These are phyloP conservation scores for Cucurbita pepo DNA, from an alignment of 306 rosid genomes.

Conservation along the genomic window DNA sequence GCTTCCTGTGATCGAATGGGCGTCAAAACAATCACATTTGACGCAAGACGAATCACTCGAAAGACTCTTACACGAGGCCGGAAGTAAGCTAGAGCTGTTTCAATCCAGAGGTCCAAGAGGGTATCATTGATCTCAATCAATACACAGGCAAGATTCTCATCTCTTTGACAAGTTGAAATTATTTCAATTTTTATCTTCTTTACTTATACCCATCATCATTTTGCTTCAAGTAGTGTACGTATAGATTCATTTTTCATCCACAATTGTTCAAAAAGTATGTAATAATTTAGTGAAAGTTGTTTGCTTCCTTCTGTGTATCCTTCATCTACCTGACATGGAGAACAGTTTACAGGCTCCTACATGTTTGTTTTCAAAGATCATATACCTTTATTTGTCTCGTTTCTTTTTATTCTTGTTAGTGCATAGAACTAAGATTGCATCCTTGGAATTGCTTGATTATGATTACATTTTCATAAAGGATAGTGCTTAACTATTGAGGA, in stretches of 20 bases:
- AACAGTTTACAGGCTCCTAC: background rate
- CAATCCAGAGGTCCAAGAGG: constrained; percentile 80
- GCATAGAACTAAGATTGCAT: background rate
- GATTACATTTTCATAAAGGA: background rate
- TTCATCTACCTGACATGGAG: constrained; percentile 1
- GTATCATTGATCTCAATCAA: constrained; percentile 24
- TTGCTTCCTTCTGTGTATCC: background rate
- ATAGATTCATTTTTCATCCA: constrained; percentile 15
- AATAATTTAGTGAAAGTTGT: background rate
- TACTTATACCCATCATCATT: constrained; percentile 1
- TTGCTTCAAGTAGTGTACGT: constrained; percentile 24
- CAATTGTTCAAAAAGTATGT: background rate
- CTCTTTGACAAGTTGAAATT: background rate
- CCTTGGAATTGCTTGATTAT: background rate
- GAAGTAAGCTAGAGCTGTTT: constrained; percentile 68
- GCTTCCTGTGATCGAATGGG: constrained; percentile 74
- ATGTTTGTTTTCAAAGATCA: background rate
- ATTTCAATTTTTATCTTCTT: constrained; percentile 2
- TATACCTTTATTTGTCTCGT: background rate
- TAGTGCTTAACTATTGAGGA: background rate
- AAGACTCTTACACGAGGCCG: constrained; percentile 50
- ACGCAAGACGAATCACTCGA: constrained; percentile 37
- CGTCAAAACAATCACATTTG: constrained; percentile 60
- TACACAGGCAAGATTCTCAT: constrained; percentile 10
- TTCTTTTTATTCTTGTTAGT: background rate